These are phyloP conservation scores for Suillus alpinus DNA, from an alignment of 768 basidiomycete genomes.

Conservation along the genomic window DNA sequence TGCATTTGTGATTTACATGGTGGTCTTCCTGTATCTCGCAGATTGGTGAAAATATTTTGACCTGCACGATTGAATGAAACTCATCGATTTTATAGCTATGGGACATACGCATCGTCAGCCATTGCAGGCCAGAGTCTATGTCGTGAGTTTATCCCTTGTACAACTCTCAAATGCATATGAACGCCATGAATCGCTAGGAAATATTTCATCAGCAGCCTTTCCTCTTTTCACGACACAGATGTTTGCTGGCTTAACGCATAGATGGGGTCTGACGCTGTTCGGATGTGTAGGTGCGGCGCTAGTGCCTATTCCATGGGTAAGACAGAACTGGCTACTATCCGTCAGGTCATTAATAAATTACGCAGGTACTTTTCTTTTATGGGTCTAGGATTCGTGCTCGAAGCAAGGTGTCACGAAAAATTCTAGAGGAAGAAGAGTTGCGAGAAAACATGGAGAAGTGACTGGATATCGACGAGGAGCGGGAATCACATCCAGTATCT, in stretches of 20 bases:
- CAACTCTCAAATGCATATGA: background rate
- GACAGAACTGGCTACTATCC: conserved; percentile 13
- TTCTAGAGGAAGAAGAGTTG: conserved; percentile 5
- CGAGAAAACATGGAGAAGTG: background rate
- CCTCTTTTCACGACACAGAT: conserved; percentile 58
- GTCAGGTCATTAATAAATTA: background rate
- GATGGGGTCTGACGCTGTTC: conserved; percentile 54
- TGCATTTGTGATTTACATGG: conserved; percentile 47
- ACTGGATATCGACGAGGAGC: background rate
- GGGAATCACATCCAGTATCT: background rate
- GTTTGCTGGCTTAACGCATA: conserved; percentile 48
- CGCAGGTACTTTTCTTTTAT: conserved; percentile 19
- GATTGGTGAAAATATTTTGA: conserved; percentile 42
- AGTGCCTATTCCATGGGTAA: conserved; percentile 54
- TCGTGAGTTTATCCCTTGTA: conserved; percentile 28
- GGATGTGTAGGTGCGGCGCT: conserved; percentile 45
- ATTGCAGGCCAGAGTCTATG: conserved; percentile 58
- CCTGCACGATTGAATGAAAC: background rate
- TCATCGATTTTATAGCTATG: conserved; percentile 34
- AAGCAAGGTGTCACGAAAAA: conserved; percentile 14
- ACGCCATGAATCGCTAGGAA: conserved; percentile 30
- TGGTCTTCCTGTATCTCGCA: conserved; percentile 53
- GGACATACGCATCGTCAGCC: conserved; percentile 58
- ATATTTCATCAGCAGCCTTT: conserved; percentile 46
- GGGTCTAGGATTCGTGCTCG: conserved; percentile 21